Percentiles rank a stretch among this genome's conserved stretches.
Evolutionary conservation across 192 early-diverging fungal genomes (phyloP).

Genomic region (Coemansia sp.): DNA sequence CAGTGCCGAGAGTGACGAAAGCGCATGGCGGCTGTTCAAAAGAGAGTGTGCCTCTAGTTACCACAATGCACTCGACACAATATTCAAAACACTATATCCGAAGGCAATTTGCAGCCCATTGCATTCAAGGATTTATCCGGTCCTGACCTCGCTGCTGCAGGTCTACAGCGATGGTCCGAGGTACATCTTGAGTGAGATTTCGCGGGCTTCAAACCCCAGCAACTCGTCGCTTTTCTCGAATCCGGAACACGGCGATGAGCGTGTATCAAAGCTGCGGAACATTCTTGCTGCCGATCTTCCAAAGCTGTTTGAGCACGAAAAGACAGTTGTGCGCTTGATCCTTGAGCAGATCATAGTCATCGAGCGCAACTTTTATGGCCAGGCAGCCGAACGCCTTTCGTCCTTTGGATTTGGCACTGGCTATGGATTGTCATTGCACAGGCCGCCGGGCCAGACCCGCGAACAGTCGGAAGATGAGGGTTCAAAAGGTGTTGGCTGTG

Average conservation of each 20-base stretch:
- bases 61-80: constrained; percentile 24
- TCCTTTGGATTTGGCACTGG: constrained; percentile 3
- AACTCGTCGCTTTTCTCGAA: constrained; percentile 7
- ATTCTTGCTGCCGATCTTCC: constrained; percentile 42
- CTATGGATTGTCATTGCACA: not conserved
- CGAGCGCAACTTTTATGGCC: constrained; percentile 40
- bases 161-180: constrained; percentile 51
- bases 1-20: not conserved
- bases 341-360: constrained; percentile 26
- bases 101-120: constrained; percentile 24
- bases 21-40: constrained; percentile 16
- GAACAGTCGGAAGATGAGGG: not conserved
- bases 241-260: constrained; percentile 15
- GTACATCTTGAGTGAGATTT: constrained; percentile 36
- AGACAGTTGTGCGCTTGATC: constrained; percentile 30
- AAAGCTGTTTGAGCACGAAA: constrained; percentile 49
- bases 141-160: constrained; percentile 42
- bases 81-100: constrained; percentile 30
- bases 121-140: constrained; percentile 39
- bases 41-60: constrained; percentile 13
- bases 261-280: constrained; percentile 16
- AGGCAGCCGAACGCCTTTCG: constrained; percentile 13
- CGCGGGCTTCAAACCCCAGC: constrained; percentile 21
- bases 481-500: not conserved
- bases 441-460: not conserved